Conservation (phyloP, 495 filamentous ascomycete genomes). For the Xylaria curta region DNA sequence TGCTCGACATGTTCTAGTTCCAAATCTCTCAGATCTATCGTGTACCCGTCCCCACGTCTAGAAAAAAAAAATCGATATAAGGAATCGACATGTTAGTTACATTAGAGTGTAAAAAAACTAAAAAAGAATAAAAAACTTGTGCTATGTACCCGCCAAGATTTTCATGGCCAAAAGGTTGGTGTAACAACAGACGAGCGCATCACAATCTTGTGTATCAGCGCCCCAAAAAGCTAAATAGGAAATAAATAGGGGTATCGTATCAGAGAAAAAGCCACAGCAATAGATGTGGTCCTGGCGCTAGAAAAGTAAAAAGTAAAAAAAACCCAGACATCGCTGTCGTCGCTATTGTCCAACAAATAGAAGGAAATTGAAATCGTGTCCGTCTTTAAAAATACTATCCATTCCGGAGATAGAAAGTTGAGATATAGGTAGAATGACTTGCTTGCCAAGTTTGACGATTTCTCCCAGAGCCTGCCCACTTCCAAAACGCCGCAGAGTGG, state of each 20-base stretch:
- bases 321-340: neutral
- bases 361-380: neutral
- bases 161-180: neutral
- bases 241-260: constrained; percentile 21
- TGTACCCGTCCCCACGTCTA: neutral
- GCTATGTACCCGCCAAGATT: neutral
- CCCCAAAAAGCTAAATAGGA: neutral
- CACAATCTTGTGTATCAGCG: constrained; percentile 3
- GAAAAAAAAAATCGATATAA: neutral
- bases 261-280: neutral
- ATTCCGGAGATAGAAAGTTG: neutral
- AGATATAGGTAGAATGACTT: neutral
- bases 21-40: neutral
- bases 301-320: neutral
- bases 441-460: neutral
- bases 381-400: neutral
- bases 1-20: constrained; percentile 10
- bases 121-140: too few relatives aligned
- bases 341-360: neutral
- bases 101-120: neutral
- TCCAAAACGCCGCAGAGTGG: neutral
- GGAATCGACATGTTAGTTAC: neutral
- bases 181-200: neutral
- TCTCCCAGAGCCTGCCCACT: neutral
- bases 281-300: neutral